Evolutionary conservation across 768 basidiomycete species (phyloP).

Genomic region (Lactarius quietus): DNA sequence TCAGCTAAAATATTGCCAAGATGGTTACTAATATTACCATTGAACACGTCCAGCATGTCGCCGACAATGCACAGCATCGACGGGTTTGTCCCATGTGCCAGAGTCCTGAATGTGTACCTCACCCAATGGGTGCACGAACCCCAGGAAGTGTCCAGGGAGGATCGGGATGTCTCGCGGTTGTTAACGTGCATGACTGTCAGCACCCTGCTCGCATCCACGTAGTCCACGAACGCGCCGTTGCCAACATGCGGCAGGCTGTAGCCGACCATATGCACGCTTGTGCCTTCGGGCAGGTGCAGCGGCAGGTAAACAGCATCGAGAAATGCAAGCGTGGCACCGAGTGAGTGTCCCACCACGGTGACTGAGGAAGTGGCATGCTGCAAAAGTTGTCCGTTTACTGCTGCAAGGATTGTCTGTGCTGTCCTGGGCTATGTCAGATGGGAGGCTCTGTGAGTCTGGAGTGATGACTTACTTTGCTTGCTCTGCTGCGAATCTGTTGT

Average conservation of each 20-base stretch:
- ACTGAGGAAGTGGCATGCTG: slow-evolving; percentile 42
- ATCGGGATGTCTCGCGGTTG: slow-evolving; percentile 26
- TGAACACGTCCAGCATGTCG: neutral
- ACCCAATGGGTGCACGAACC: slow-evolving; percentile 24
- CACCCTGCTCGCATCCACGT: slow-evolving; percentile 22
- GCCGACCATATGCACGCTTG: slow-evolving; percentile 41
- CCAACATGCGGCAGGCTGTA: slow-evolving; percentile 55
- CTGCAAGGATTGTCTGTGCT: slow-evolving; percentile 42
- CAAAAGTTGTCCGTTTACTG: slow-evolving; percentile 41
- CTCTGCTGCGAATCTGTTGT: slow-evolving; percentile 50
- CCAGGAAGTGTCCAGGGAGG: slow-evolving; percentile 17
- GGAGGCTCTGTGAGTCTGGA: neutral
- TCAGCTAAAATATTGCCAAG: too few relatives aligned
- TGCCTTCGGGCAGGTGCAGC: slow-evolving; percentile 32
- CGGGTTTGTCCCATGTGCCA: slow-evolving; percentile 10
- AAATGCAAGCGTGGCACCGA: slow-evolving; percentile 31
- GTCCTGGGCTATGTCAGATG: slow-evolving; percentile 30
- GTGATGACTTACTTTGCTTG: slow-evolving; percentile 35
- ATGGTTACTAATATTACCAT: slow-evolving; percentile 10
- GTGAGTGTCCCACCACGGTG: slow-evolving; percentile 33
- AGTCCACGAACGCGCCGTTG: slow-evolving; percentile 43
- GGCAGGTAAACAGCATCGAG: slow-evolving; percentile 34
- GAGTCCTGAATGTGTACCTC: slow-evolving; percentile 25
- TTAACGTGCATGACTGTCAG: slow-evolving; percentile 20
- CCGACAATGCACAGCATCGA: slow-evolving; percentile 17